Percentiles rank a stretch among this genome's conserved stretches.
phyloP scores from a whole-genome alignment of 352 stramenopile species.

The Lagenidium sp. region DNA sequence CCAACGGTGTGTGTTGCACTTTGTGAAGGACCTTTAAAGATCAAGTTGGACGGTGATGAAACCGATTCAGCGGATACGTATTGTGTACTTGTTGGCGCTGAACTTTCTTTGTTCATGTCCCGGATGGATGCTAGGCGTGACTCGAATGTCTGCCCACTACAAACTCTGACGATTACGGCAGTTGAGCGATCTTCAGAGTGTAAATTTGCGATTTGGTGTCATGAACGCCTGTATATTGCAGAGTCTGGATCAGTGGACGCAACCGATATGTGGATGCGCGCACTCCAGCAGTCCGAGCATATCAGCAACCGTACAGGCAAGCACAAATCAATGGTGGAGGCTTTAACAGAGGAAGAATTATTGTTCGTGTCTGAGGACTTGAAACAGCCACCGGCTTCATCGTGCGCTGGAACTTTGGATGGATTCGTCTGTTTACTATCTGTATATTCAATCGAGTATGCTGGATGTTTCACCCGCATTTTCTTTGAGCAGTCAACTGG shows the following conservation, averaged over 20 bases:
- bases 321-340: conserved; percentile 13
- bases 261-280: conserved; percentile 51
- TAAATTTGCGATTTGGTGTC: conserved; percentile 42
- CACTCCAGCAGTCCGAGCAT: conserved; percentile 38
- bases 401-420: conserved; percentile 17
- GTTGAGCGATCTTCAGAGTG: conserved; percentile 19
- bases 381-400: neutral
- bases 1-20: conserved; percentile 24
- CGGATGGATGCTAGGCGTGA: no score
- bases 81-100: conserved; percentile 48
- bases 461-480: conserved; percentile 51
- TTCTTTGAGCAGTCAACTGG: conserved; percentile 70
- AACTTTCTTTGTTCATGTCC: conserved; percentile 46
- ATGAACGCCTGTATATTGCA: conserved; percentile 27
- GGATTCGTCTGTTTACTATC: conserved; percentile 60
- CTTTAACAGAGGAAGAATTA: conserved; percentile 11
- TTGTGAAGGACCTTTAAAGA: conserved; percentile 43
- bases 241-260: conserved; percentile 12
- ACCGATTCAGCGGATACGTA: conserved; percentile 26
- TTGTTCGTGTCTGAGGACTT: conserved; percentile 17
- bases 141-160: no score
- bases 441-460: conserved; percentile 55
- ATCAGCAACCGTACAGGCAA: conserved; percentile 19
- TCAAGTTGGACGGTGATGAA: conserved; percentile 32
- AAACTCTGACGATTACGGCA: conserved; percentile 32